These are phyloP conservation scores for Pleurotus giganteus DNA, from an alignment of 768 basidiomycete species.

Conservation along the genomic window DNA sequence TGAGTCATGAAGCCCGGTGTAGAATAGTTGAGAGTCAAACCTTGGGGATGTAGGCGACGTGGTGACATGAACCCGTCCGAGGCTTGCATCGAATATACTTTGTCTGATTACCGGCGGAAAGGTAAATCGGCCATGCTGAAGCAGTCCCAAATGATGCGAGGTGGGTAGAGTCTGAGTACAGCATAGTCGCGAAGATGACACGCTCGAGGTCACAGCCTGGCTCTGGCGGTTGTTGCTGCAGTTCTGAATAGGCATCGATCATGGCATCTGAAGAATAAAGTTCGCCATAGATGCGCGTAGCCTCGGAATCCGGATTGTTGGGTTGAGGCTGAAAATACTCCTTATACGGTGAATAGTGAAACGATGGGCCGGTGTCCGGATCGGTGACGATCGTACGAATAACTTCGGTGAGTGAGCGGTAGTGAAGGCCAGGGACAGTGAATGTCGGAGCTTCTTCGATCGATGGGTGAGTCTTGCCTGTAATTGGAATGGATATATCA, in stretches of 20 bases:
- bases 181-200: constrained; percentile 18
- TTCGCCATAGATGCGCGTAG: constrained; percentile 15
- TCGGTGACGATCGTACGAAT: constrained; percentile 14
- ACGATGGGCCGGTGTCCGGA: background rate
- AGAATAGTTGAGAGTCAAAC: background rate
- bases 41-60: constrained; percentile 30
- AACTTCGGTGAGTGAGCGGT: constrained; percentile 17
- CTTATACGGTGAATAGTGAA: constrained; percentile 20
- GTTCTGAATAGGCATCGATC: constrained; percentile 3
- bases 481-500: constrained; percentile 23
- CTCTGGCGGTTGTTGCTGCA: constrained; percentile 6
- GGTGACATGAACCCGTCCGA: constrained; percentile 17
- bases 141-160: constrained; percentile 27
- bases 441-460: constrained; percentile 15
- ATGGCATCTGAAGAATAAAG: constrained; percentile 17
- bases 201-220: constrained; percentile 13
- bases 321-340: constrained; percentile 14
- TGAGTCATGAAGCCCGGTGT: background rate
- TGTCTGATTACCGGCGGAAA: constrained; percentile 30
- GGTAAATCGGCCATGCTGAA: constrained; percentile 32
- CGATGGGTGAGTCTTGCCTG: constrained; percentile 15
- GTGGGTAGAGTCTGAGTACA: constrained; percentile 28
- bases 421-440: constrained; percentile 18
- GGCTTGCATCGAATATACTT: constrained; percentile 29
- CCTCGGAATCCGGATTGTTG: background rate